Evolutionary conservation across 345 rosid genomes (phyloP).

Genomic region (Geranium rotundifolium): DNA sequence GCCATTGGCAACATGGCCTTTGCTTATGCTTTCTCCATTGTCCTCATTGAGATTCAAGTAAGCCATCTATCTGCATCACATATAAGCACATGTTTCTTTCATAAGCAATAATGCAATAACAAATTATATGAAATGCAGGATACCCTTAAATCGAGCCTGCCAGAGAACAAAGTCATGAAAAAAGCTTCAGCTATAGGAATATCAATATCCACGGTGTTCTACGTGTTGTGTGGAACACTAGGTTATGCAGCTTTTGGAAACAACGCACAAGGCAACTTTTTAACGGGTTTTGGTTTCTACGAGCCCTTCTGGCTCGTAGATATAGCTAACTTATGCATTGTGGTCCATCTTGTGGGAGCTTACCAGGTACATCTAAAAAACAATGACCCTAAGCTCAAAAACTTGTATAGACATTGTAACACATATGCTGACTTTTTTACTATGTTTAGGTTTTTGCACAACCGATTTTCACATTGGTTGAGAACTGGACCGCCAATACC

Average conservation of each 20-base stretch:
- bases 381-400: neutral
- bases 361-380: neutral
- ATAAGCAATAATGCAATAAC: too few species aligned
- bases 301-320: neutral
- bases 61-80: neutral
- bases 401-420: too few species aligned
- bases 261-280: conserved; percentile 27
- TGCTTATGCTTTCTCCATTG: conserved; percentile 29
- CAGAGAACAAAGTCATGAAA: conserved; percentile 33
- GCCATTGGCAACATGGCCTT: conserved; percentile 46
- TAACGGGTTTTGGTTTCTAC: conserved; percentile 19
- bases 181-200: conserved; percentile 15
- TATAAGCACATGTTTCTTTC: too few species aligned
- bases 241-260: conserved; percentile 39
- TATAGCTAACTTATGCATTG: neutral
- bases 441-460: neutral
- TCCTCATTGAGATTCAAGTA: conserved; percentile 36
- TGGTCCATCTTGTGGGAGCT: neutral
- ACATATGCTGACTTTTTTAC: too few species aligned
- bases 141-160: conserved; percentile 27
- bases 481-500: neutral
- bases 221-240: conserved; percentile 18
- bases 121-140: conserved; percentile 14
- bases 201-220: conserved; percentile 19
- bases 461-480: neutral